phyloP scores from a whole-genome alignment of 202 grass and related monocot species.

The Dendrocalamus latiflorus region DNA sequence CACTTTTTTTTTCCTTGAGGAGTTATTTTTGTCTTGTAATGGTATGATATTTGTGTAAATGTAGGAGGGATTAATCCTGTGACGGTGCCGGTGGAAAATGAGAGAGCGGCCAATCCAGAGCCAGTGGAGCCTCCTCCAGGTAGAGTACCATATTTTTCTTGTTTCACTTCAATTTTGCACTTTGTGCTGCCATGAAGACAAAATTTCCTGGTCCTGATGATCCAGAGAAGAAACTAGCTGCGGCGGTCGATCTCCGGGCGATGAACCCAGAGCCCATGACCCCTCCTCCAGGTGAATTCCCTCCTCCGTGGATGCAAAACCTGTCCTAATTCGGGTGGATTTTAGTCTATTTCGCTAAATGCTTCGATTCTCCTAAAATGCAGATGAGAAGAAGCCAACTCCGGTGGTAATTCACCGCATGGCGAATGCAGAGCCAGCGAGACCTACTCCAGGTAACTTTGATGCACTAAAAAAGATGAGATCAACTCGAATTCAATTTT shows the following conservation, averaged over 20 bases:
- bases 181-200: no score
- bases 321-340: no score
- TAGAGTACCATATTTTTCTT: no score
- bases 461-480: background rate
- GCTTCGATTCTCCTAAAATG: background rate
- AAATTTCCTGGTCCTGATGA: no score
- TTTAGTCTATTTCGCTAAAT: background rate
- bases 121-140: constrained; percentile 10
- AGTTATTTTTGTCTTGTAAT: constrained; percentile 1
- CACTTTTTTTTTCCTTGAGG: background rate
- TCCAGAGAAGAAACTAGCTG: no score
- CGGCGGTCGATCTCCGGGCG: no score
- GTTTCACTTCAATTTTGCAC: no score
- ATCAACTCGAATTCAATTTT: background rate
- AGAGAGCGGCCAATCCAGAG: constrained; percentile 25
- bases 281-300: no score
- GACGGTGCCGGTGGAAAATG: background rate
- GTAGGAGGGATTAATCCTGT: constrained; percentile 3
- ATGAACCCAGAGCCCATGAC: no score
- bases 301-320: no score
- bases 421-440: constrained; percentile 39
- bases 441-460: constrained; percentile 36
- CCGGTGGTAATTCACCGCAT: constrained; percentile 33
- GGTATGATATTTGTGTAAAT: background rate
- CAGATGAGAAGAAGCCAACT: constrained; percentile 42